Conservation (phyloP, 345 rosid genomes). For the Populus tremula region DNA sequence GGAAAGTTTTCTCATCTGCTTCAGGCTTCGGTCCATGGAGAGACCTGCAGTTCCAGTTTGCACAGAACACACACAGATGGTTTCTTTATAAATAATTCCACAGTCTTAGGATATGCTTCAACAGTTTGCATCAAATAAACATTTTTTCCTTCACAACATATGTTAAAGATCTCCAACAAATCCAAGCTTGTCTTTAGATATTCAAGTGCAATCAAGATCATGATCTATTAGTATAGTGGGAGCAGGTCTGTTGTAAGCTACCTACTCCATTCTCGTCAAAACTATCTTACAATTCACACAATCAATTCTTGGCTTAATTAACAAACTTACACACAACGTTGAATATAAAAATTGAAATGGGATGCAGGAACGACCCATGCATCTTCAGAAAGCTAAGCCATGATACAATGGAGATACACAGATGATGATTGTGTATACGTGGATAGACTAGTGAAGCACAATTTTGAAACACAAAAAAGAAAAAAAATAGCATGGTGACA, state of each 20-base stretch:
- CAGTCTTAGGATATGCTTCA: too few relatives aligned
- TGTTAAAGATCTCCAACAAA: not conserved
- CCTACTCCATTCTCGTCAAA: not conserved
- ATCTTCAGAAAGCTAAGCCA: not conserved
- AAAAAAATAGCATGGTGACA: not conserved
- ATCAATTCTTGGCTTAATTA: not conserved
- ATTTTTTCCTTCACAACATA: not conserved
- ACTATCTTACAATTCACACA: not conserved
- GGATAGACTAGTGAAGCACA: not conserved
- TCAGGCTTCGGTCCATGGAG: slow-evolving; percentile 21
- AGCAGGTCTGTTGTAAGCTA: not conserved
- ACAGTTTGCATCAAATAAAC: not conserved
- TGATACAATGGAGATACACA: not conserved
- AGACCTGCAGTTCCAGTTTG: slow-evolving; percentile 7
- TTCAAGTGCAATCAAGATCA: not conserved
- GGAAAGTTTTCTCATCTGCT: slow-evolving; percentile 11
- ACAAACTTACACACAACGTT: not conserved
- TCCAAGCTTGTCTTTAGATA: not conserved
- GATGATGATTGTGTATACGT: not conserved
- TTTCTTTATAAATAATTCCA: too few relatives aligned
- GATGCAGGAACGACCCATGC: not conserved
- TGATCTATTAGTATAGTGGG: not conserved
- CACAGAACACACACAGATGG: not conserved
- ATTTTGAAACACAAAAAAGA: not conserved
- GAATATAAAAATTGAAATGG: not conserved